Evolutionary conservation across 2,329 filamentous ascomycete species (phyloP), one percentile per base, ranked within the genome.

Genomic region (Emmonsia crescens): DNA sequence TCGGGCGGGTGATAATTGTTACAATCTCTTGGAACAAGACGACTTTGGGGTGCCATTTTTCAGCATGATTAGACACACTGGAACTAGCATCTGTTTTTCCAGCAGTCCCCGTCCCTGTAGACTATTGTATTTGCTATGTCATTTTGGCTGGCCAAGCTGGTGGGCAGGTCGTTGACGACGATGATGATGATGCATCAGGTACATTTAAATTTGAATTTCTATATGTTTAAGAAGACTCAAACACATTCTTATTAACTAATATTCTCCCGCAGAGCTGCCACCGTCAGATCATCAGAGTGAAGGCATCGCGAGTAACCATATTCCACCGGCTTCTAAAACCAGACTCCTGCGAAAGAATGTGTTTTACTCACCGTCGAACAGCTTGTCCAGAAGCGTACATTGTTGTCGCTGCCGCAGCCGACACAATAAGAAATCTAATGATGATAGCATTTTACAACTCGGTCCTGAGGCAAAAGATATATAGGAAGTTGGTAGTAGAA

Each of bases 381-480:
- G 24, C 46, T 61, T 6, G 63, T 68, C 14, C 72, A 58, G 68
- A 73, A 60, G 68, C 65, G 14, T 71, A 67, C 60, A 66, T 65
- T 38, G 44, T 74, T 52, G 58, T 72, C 36, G 68, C 63, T 10
- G 73, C 73, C 0, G 72, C 71, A 1, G 66, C 72, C 2, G 72
- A 74, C 57, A 75, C 72, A 0, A 75, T 72, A 0, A 71, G 72
- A 0, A 74, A 74, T 64, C 70, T 68, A 4, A 60, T 74, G 62
- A 74, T 69, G 0, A 68, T 73, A 48, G 68, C 69, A 29, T 49
- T 66, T 1, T 74, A 72, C 63, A 65, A 75, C 48, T 63, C 70
- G 1, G 63, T 74, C 2, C 58, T 61, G 6, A 69, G 72, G 49
- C 68, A 63, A 3, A 54, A 65, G 1, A 73, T 73, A 1, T 71